Evolutionary conservation across 1,139 yeast genomes (phyloP).

Genomic region (Yamadazyma conglobata): DNA sequence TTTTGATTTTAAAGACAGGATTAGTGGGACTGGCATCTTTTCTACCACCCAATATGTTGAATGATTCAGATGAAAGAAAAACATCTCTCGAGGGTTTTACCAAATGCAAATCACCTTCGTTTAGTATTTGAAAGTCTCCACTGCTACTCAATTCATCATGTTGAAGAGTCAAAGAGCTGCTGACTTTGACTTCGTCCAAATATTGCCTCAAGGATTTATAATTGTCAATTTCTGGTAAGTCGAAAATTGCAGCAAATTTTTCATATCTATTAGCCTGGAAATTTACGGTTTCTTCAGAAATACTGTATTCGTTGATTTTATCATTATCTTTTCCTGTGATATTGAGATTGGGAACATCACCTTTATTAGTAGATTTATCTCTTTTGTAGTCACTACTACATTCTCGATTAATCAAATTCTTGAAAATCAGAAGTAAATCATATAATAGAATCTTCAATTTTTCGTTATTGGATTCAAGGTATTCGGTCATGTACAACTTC

Average conservation of each 20-base stretch:
- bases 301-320: background rate
- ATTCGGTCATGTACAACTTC: constrained; percentile 40
- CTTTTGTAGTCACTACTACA: constrained; percentile 1
- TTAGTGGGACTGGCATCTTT: constrained; percentile 4
- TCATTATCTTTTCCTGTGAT: background rate
- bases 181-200: constrained; percentile 19
- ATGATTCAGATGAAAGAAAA: constrained; percentile 15
- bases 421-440: constrained; percentile 59
- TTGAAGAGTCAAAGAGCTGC: constrained; percentile 31
- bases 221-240: constrained; percentile 33
- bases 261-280: constrained; percentile 5
- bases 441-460: constrained; percentile 58
- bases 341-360: background rate
- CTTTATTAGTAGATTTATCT: background rate
- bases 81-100: constrained; percentile 18
- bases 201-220: constrained; percentile 24
- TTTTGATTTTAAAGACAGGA: constrained; percentile 28
- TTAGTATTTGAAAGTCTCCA: constrained; percentile 34
- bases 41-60: constrained; percentile 21
- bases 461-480: constrained; percentile 36
- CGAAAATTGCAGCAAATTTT: constrained; percentile 20
- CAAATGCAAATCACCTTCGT: constrained; percentile 25
- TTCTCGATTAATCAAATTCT: constrained; percentile 30
- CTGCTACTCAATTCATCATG: constrained; percentile 30
- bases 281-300: background rate